Evolutionary conservation across 176 grass and related monocot species (phyloP).

Genomic region (Zizania latifolia): DNA sequence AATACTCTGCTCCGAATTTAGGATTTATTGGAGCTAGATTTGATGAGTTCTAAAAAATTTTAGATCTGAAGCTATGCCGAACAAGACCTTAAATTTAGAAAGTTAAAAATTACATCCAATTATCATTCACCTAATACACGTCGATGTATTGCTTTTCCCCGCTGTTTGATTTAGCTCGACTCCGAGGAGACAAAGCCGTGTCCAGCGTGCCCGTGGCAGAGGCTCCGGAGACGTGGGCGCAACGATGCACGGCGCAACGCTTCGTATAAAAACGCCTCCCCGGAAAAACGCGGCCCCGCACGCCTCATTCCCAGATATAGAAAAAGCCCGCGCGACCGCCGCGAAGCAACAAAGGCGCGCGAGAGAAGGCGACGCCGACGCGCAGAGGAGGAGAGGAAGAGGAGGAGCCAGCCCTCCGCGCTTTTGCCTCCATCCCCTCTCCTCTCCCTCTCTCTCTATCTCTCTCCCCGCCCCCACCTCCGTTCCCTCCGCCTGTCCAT

Average conservation of each 20-base stretch:
- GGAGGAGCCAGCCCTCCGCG: neutral
- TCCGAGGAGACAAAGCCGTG: too few relatives aligned
- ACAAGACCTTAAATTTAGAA: too few relatives aligned
- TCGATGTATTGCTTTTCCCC: too few relatives aligned
- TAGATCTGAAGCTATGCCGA: too few relatives aligned
- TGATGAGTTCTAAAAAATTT: too few relatives aligned
- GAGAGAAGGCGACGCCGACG: slow-evolving; percentile 11
- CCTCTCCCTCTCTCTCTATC: slow-evolving; percentile 4
- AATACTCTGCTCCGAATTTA: too few relatives aligned
- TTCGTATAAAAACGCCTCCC: neutral
- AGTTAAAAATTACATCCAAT: too few relatives aligned
- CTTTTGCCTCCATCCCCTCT: slow-evolving; percentile 2
- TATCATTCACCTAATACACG: too few relatives aligned
- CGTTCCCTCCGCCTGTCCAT: neutral
- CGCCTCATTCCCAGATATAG: slow-evolving; percentile 26
- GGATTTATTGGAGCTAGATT: too few relatives aligned
- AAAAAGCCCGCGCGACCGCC: slow-evolving; percentile 1
- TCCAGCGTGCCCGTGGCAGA: too few relatives aligned
- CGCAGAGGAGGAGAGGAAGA: slow-evolving; percentile 35
- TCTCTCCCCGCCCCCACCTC: neutral
- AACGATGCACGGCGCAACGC: neutral
- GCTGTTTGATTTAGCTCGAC: too few relatives aligned
- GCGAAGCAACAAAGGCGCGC: slow-evolving; percentile 15
- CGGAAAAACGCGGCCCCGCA: neutral
- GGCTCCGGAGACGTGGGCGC: neutral